Percentiles rank a stretch among this genome's conserved stretches.
phyloP scores from a whole-genome alignment of 1,284 basidiomycete species.

The Microbotryum lychnidis-dioicae region DNA sequence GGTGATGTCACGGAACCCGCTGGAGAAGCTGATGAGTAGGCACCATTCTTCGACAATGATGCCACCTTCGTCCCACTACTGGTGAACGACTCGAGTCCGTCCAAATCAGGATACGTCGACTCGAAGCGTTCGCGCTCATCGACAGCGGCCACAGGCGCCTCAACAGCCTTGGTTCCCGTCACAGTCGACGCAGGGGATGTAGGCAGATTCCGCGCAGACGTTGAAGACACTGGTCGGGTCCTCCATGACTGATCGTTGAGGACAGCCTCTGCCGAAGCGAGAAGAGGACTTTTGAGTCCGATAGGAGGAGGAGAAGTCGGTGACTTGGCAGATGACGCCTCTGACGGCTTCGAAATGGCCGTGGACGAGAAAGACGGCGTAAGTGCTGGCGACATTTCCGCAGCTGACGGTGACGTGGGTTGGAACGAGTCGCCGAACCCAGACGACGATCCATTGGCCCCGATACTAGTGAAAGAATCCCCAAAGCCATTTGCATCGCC shows the following conservation, averaged over 20 bases:
- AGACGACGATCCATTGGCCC: too few species aligned
- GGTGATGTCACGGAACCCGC: neutral
- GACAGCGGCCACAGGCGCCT: neutral
- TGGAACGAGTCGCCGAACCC: conserved; percentile 22
- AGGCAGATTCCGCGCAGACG: too few species aligned
- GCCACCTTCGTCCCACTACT: neutral
- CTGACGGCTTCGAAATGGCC: neutral
- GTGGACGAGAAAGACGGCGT: too few species aligned
- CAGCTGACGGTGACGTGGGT: neutral
- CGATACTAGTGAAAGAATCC: too few species aligned
- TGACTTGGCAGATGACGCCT: neutral
- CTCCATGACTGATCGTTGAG: too few species aligned
- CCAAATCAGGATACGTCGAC: conserved; percentile 18
- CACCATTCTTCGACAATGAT: neutral
- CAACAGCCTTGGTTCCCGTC: neutral
- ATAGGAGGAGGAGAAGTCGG: neutral
- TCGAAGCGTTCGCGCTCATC: conserved; percentile 18
- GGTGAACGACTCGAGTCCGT: neutral
- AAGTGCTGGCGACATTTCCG: too few species aligned
- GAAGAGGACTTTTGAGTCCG: neutral
- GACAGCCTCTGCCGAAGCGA: too few species aligned
- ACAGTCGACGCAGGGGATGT: neutral
- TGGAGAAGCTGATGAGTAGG: neutral
- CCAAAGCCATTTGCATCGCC: too few species aligned
- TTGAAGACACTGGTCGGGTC: too few species aligned